Conservation (phyloP, 805 yeast species). For the Candida odintsovae region DNA sequence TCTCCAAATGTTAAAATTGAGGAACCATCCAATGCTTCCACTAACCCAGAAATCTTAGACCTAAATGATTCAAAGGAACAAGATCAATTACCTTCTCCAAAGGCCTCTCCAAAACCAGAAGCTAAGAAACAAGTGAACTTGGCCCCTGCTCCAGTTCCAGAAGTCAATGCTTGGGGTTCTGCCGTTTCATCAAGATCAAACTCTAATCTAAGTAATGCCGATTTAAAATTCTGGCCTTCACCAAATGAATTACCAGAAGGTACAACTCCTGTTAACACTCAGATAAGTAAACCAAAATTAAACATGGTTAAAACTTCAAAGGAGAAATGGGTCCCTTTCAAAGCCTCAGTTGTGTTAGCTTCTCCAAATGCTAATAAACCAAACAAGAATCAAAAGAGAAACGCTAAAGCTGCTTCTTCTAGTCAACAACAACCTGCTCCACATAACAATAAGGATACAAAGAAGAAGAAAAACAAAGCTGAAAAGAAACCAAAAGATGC, state of each 20-base stretch:
- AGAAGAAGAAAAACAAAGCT: constrained; percentile 23
- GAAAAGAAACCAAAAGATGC: constrained; percentile 8
- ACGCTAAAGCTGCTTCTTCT: not conserved
- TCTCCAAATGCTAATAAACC: constrained; percentile 1
- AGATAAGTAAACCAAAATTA: constrained; percentile 7
- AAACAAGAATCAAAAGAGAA: constrained; percentile 8
- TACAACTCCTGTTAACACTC: not conserved
- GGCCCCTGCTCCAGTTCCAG: constrained; percentile 65
- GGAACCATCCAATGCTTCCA: constrained; percentile 1
- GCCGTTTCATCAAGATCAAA: constrained; percentile 22
- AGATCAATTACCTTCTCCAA: constrained; percentile 25
- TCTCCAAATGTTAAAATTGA: constrained; percentile 5
- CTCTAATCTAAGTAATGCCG: constrained; percentile 14
- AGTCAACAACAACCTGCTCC: constrained; percentile 1
- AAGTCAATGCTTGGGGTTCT: constrained; percentile 55
- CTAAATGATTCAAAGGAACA: not conserved
- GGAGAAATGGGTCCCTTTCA: constrained; percentile 71
- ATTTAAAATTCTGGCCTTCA: constrained; percentile 31
- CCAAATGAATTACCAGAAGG: constrained; percentile 28
- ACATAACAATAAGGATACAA: constrained; percentile 8
- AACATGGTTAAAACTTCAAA: constrained; percentile 26
- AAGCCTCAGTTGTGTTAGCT: constrained; percentile 29
- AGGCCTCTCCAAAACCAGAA: constrained; percentile 19
- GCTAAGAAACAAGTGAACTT: constrained; percentile 27
- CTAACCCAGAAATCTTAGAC: not conserved